These are phyloP conservation scores for Podila verticillata DNA, from an alignment of 192 early-diverging fungal species.

Conservation along the genomic window DNA sequence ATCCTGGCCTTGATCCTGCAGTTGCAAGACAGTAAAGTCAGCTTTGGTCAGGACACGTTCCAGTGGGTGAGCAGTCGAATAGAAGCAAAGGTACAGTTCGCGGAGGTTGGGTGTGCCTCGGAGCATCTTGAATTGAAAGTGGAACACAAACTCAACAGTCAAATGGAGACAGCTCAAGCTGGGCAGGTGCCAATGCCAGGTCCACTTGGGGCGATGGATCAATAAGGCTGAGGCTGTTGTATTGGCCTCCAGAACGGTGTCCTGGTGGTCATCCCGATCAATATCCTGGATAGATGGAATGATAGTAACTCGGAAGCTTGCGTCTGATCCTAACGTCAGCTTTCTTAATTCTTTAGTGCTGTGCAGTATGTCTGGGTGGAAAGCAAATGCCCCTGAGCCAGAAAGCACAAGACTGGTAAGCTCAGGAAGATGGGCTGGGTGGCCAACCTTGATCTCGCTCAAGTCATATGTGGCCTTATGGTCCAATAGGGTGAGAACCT, in stretches of 20 bases:
- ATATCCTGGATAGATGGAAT: not conserved
- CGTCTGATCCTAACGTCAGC: not conserved
- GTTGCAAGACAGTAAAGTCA: too few species aligned
- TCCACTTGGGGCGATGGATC: not conserved
- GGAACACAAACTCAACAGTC: not conserved
- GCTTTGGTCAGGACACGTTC: too few species aligned
- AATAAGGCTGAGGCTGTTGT: too few species aligned
- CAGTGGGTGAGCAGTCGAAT: too few species aligned
- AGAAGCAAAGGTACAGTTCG: not conserved
- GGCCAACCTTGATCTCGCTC: too few species aligned
- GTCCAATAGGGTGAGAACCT: too few species aligned
- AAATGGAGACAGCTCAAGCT: not conserved
- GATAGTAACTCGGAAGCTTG: not conserved
- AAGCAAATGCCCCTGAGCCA: not conserved
- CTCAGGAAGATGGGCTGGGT: not conserved
- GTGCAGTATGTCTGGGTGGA: slow-evolving; percentile 8
- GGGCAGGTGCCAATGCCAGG: slow-evolving; percentile 10
- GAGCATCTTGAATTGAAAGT: slow-evolving; percentile 1
- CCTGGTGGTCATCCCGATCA: not conserved
- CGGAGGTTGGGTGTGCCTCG: not conserved
- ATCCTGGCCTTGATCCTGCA: too few species aligned
- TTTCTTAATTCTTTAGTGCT: not conserved
- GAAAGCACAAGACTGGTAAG: not conserved
- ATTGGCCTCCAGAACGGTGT: not conserved
- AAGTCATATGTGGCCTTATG: too few species aligned